Conservation (phyloP, 2,329 filamentous ascomycete genomes). For the Monilinia vaccinii-corymbosi region DNA sequence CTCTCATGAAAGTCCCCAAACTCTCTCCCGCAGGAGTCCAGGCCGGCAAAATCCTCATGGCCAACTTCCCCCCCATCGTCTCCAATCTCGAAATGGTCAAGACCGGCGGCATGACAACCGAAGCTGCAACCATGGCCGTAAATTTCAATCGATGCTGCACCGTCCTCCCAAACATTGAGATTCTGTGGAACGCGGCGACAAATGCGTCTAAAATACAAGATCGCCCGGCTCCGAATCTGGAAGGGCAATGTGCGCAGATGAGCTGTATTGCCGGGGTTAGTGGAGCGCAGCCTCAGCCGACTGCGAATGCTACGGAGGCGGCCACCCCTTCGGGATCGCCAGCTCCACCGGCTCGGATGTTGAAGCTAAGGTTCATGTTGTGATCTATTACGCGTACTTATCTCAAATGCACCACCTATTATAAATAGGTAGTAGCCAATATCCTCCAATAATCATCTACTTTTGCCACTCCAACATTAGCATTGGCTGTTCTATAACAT, state of each 20-base stretch:
- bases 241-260: constrained; percentile 14
- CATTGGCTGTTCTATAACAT: too few species aligned
- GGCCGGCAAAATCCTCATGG: constrained; percentile 16
- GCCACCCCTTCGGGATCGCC: background rate
- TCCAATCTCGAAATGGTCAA: constrained; percentile 14
- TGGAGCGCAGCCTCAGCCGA: background rate
- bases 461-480: too few species aligned
- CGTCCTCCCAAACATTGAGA: constrained; percentile 13
- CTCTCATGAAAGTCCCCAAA: constrained; percentile 13
- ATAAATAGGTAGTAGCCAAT: too few species aligned
- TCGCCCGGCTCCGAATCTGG: constrained; percentile 10
- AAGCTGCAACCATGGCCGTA: constrained; percentile 14
- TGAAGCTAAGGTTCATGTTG: too few species aligned
- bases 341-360: too few species aligned
- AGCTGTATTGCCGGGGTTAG: constrained; percentile 12
- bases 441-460: too few species aligned
- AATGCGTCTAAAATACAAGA: constrained; percentile 11
- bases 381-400: too few species aligned
- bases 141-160: constrained; percentile 19
- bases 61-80: constrained; percentile 16
- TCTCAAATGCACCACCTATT: too few species aligned
- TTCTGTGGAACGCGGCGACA: constrained; percentile 10
- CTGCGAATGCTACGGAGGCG: background rate
- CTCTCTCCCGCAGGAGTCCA: constrained; percentile 11
- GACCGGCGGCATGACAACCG: constrained; percentile 12